phyloP scores from a whole-genome alignment of 2,329 filamentous ascomycete genomes.

The Tolypocladium capitatum region DNA sequence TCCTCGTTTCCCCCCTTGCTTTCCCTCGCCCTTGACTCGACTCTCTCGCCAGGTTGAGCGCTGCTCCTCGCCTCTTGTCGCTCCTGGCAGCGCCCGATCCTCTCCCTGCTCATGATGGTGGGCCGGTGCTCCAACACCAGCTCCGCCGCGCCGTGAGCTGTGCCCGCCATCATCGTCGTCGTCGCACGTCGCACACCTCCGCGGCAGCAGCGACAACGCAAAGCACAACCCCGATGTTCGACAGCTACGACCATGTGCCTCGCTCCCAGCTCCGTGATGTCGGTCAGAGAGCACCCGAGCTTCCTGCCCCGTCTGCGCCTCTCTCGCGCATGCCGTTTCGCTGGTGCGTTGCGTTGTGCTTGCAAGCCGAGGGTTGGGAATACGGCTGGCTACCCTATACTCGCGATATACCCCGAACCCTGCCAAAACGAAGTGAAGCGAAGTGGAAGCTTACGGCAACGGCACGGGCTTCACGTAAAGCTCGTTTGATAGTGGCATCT shows the following conservation, averaged over 20 bases:
- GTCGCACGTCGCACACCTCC: neutral
- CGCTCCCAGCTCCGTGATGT: conserved; percentile 17
- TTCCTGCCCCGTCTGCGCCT: conserved; percentile 19
- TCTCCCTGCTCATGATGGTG: too few relatives aligned
- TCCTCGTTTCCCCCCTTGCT: too few relatives aligned
- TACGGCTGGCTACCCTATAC: neutral
- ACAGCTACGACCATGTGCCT: conserved; percentile 3
- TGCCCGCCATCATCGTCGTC: neutral
- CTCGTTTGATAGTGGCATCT: neutral
- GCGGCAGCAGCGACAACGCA: neutral
- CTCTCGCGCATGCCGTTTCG: conserved; percentile 14
- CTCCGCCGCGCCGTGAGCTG: neutral
- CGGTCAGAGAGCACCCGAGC: conserved; percentile 19
- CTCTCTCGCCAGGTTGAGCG: neutral
- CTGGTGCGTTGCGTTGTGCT: conserved; percentile 13
- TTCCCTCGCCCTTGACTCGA: too few relatives aligned
- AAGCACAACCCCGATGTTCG: neutral
- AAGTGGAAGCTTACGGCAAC: neutral
- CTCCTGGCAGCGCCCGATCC: too few relatives aligned
- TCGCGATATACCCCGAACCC: neutral
- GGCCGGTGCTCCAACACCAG: neutral
- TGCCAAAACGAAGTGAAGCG: too few relatives aligned
- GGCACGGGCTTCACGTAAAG: neutral
- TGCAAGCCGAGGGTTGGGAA: neutral
- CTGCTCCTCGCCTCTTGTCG: too few relatives aligned